Evolutionary conservation across 1,139 yeast genomes (phyloP), one percentile per base, ranked within the genome.

Genomic region (Taiozyma sp.): DNA sequence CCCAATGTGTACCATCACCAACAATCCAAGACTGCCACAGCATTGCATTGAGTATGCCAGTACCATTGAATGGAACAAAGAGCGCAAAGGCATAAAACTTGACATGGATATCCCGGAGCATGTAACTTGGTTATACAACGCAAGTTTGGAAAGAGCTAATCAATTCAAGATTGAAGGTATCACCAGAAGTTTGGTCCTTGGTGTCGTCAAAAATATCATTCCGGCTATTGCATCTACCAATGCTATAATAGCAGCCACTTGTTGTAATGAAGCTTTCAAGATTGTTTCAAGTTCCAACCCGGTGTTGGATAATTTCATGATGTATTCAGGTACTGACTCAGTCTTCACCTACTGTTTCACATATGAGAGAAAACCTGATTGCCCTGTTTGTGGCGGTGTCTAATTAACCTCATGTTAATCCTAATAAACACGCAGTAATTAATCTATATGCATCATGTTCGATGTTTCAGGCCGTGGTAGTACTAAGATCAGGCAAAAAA

Each of bases 181-280:
- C 16, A 85, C 95, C 0, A 76, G 79, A 54, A 72, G 76, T 48
- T 74, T 87, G 49, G 84, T 96, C 0, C 76, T 88, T 51, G 98
- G 98, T 0, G 95, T 93, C 45, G 90, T 90, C 47, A 93, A 93
- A 67, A 86, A 86, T 61, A 90, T 93, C 56, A 86, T 93, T 26
- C 99, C 99, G 0, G 93, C 97, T 1, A 88, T 91, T 50, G 96
- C 97, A 1, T 85, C 96, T 2, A 91, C 98, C 1, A 93, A 93
- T 66, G 96, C 98, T 3, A 78, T 93, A 37, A 81, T 93, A 43
- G 97, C 98, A 3, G 97, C 96, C 0, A 77, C 90, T 14, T 88
- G 97, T 65, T 88, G 96, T 62, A 87, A 86, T 60, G 97, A 91
- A 64, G 90, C 88, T 1, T 80, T 89, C 67, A 91, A 91, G 63